Evolutionary conservation across 164 flowering plant genomes (phyloP).

Genomic region (Berberis thunbergii): DNA sequence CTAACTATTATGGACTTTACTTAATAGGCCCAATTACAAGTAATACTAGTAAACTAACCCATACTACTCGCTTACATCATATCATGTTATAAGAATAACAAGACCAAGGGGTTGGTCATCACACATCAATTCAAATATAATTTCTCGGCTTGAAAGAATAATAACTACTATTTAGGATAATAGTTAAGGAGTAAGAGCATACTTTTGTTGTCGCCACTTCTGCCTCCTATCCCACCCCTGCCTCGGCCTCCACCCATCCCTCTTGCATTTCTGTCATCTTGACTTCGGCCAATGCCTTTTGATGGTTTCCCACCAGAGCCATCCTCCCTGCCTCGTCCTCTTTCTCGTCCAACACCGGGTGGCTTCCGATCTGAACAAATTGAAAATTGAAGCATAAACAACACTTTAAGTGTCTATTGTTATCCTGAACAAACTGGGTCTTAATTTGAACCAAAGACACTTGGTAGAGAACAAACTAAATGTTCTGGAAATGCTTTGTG

Average conservation of each 20-base stretch:
- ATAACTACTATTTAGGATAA: neutral
- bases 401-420: no score
- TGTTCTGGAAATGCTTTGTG: no score
- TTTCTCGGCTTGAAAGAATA: neutral
- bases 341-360: conserved; percentile 72
- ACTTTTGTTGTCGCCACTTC: conserved; percentile 33
- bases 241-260: conserved; percentile 42
- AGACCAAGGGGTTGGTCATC: neutral
- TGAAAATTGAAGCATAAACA: conserved; percentile 5
- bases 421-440: no score
- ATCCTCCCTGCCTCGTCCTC: conserved; percentile 74
- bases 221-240: conserved; percentile 38
- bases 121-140: neutral
- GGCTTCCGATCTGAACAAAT: conserved; percentile 59
- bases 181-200: neutral
- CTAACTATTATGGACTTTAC: no score
- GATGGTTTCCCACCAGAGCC: conserved; percentile 32
- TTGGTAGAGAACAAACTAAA: neutral
- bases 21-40: no score
- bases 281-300: conserved; percentile 47
- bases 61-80: no score
- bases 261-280: conserved; percentile 39
- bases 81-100: neutral
- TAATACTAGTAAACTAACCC: no score
- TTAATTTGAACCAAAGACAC: neutral